Base-by-base conservation (phyloP, 768 basidiomycete species). In the Clavulina sp. region DNA sequence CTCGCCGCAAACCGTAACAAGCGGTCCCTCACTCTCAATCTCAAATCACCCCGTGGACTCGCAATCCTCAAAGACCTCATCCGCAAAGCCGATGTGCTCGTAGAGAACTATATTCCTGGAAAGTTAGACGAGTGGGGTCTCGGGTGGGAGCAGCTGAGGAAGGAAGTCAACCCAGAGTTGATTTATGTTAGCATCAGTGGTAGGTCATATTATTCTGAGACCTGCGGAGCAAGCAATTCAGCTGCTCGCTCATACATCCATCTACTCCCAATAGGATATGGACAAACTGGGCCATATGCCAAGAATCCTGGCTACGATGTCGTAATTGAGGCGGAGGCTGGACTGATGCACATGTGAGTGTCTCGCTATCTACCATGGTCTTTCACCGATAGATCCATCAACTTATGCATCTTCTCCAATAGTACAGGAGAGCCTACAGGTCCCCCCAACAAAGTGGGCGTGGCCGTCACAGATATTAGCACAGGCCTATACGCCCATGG, bases 151-250 rank as follows among this genome's bases (percentile, higher is more conserved):
- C 78, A 84, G 51, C 86, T 86, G 61, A 69, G 68, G 52, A 72
- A 73, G 60, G n/a, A n/a, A n/a, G 70, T 91, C 48, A 96, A 95
- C 59, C 78, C 80, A 3, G 66, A 72, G 24, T 68, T 96, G 43
- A 80, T 96, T 24, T 96, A 96, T 61, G 77, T 87, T 40, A 87
- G 84, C 13, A 81, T 96, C 55, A 87, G 87, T 13, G 87, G 88
- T 86, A 57, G 40, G 69, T 60, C 28, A 9, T 13, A 9, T 13
- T 13, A 18, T 9, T 46, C 23, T 38, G 34, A 38, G 7, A 7
- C 19, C 34, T 38, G 7, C 7, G 34, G 34, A 38, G 34, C 9
- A 38, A 7, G 9, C 7, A 7, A 19, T 7, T 19, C 34, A 38
- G n/a, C 7, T 38, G 34, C 34, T 38, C n/a, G n/a, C n/a, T n/a